Base-by-base conservation (phyloP, 306 rosid genomes). In the Vigna unguiculata region DNA sequence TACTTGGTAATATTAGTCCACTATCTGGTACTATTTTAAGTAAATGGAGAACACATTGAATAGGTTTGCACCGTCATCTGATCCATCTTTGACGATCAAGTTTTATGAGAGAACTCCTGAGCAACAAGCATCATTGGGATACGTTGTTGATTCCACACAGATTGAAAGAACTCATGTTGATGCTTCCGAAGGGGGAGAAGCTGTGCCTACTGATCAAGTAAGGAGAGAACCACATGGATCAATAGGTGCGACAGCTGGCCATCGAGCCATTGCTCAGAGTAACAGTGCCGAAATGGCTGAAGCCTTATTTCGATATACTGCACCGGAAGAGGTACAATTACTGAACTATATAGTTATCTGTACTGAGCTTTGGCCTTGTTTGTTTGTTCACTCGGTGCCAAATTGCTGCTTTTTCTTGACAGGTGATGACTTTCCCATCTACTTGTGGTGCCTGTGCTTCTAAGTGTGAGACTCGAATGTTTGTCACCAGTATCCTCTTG, bases 401-500 rank as follows among this genome's bases (percentile, higher is more conserved):
- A 47, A n/a, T 77, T 74, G 25, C 20, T 34, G 40, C 71, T 67
- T 84, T 54, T 77, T 71, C 65, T 32, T 81, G 83, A 28, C 86
- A 95, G 99, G 99, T 95, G 84, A 95, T 92, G 97, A 92, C 99
- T 76, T 95, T 95, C 81, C 99, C 99, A 53, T 86, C 99, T 54
- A 89, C 99, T 40, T 95, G 99, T 71, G 97, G 99, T 69, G 75
- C 82, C 58, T 95, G 99, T 86, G 82, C 85, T 10, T 5, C 87
- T 12, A 73, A 9, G 25, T 95, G 97, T 3, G 97, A 95, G 86
- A 95, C 99, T 80, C 91, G 99, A 86, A 95, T 95, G 97, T 92
- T 92, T 71, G 87, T 95, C 46, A 95, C 97, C 64, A 80, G 96
- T 92, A 92, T 95, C 97, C 88, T 90, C 78, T 76, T 34, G 51